Conservation (phyloP, 495 filamentous ascomycete species). For the Lichina pygmaea region DNA sequence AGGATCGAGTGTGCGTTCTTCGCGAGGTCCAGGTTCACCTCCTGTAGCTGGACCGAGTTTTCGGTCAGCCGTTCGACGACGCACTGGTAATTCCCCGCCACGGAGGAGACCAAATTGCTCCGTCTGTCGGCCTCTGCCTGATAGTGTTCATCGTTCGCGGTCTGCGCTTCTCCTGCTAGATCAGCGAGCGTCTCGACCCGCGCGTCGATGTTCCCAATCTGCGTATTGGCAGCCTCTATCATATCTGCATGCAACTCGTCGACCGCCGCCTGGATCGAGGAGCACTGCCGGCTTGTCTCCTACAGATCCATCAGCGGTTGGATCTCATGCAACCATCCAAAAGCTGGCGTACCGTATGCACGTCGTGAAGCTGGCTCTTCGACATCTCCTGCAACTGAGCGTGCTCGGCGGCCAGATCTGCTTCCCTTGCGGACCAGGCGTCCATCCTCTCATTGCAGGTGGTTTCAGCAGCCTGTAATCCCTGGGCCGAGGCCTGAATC, state of each 20-base stretch:
- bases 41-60: slow-evolving; percentile 29
- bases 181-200: slow-evolving; percentile 79
- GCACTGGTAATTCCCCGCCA: slow-evolving; percentile 40
- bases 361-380: slow-evolving; percentile 58
- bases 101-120: slow-evolving; percentile 27
- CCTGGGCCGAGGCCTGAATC: slow-evolving; percentile 29
- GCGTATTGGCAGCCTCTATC: slow-evolving; percentile 65
- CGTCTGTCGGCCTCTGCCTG: slow-evolving; percentile 35
- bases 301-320: slow-evolving; percentile 13
- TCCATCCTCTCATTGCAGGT: slow-evolving; percentile 49
- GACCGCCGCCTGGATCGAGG: slow-evolving; percentile 51
- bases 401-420: slow-evolving; percentile 40
- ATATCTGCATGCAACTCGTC: slow-evolving; percentile 82
- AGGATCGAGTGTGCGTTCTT: slow-evolving; percentile 23
- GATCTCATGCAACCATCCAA: not conserved
- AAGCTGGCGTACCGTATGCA: slow-evolving; percentile 44
- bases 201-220: slow-evolving; percentile 57
- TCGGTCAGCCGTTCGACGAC: slow-evolving; percentile 36
- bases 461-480: slow-evolving; percentile 32
- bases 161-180: slow-evolving; percentile 62
- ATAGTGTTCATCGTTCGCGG: slow-evolving; percentile 54
- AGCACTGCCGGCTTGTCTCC: slow-evolving; percentile 53
- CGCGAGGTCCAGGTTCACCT: slow-evolving; percentile 35
- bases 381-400: slow-evolving; percentile 43
- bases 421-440: slow-evolving; percentile 43